A percentile compares a stretch with the other conserved stretches of the same genome.
These are phyloP conservation scores for Arachnomyces sp. DNA, from an alignment of 2,329 filamentous ascomycete genomes.

Conservation along the genomic window DNA sequence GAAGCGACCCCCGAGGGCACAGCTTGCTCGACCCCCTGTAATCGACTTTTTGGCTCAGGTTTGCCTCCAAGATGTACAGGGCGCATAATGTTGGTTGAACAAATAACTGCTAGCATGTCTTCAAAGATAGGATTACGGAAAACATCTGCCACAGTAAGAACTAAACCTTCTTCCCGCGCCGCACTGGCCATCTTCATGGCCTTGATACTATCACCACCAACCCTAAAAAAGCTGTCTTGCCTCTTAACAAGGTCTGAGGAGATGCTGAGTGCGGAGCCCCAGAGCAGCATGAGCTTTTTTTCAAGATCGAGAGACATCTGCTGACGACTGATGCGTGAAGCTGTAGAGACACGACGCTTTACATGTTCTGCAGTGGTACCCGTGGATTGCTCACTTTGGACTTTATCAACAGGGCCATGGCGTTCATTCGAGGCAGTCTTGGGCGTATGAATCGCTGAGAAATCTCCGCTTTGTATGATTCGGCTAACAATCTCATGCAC, in stretches of 20 bases:
- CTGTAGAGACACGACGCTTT: too few relatives aligned
- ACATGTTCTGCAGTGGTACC: too few relatives aligned
- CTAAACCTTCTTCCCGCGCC: slow-evolving; percentile 31
- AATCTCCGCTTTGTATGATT: too few relatives aligned
- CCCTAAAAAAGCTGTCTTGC: slow-evolving; percentile 35
- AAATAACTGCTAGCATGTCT: slow-evolving; percentile 27
- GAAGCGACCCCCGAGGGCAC: slow-evolving; percentile 12
- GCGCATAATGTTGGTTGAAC: slow-evolving; percentile 8
- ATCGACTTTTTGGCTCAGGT: slow-evolving; percentile 4
- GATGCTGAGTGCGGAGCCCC: slow-evolving; percentile 29
- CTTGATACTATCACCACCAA: slow-evolving; percentile 34
- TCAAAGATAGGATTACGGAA: slow-evolving; percentile 35
- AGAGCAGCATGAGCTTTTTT: slow-evolving; percentile 29
- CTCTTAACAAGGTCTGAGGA: slow-evolving; percentile 24
- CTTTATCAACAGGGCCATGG: too few relatives aligned
- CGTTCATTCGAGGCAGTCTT: too few relatives aligned
- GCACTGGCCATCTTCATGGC: slow-evolving; percentile 35
- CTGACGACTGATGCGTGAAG: slow-evolving; percentile 13
- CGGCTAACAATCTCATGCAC: too few relatives aligned
- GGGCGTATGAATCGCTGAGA: too few relatives aligned
- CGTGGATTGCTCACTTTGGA: too few relatives aligned
- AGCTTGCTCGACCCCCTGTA: slow-evolving; percentile 6
- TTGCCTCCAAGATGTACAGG: not conserved
- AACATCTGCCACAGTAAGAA: slow-evolving; percentile 36
- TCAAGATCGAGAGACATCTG: slow-evolving; percentile 22